Evolutionary conservation across 1,284 basidiomycete species (phyloP), one percentile per base, ranked within the genome.

Genomic region (Moesziomyces globuligerus): DNA sequence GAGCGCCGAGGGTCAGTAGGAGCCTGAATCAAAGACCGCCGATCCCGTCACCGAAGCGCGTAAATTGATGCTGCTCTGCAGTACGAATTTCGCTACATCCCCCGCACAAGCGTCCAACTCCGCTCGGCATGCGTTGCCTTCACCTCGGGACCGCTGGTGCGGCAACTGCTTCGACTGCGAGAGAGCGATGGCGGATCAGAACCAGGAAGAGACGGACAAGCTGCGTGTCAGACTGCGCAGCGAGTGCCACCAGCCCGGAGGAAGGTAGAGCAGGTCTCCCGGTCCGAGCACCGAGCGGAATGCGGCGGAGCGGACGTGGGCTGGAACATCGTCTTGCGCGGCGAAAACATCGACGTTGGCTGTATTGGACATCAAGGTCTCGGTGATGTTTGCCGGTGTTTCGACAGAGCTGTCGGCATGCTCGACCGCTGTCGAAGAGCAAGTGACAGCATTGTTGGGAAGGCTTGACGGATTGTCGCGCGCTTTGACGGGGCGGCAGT

Each of bases 191-290:
- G 24, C 25, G 11, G 26, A 15, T 52, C 44, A 68, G 43, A 68
- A 68, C 65, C 65, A 68, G 3, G 32, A 56, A 17, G 65, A 68
- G n/a, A 68, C 58, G 1, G 65, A 68, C 11, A 61, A 61, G 49
- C 65, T 68, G 15, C 53, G 53, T 20, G 56, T 54, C 41, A 66
- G 41, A 28, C 73, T 75, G 26, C 54, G 60, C 41, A 78, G 50
- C 20, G 67, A 73, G 41, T 78, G 76, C 62, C 61, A 78, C 76
- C 76, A 78, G 13, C 56, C 65, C 13, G 76, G 74, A 11, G 76
- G 76, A 43, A 78, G 45, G 51, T 70, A 68, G 24, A 78, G 64
- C 15, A 78, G 48, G 29, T 78, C 76, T 7, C 76, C 76, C 1
- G 72, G 74, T 15, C 42, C 53, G 29, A 78, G 55, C 7, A 71